Conservation (phyloP, 176 grass and related monocot genomes). For the Oryza meridionalis region DNA sequence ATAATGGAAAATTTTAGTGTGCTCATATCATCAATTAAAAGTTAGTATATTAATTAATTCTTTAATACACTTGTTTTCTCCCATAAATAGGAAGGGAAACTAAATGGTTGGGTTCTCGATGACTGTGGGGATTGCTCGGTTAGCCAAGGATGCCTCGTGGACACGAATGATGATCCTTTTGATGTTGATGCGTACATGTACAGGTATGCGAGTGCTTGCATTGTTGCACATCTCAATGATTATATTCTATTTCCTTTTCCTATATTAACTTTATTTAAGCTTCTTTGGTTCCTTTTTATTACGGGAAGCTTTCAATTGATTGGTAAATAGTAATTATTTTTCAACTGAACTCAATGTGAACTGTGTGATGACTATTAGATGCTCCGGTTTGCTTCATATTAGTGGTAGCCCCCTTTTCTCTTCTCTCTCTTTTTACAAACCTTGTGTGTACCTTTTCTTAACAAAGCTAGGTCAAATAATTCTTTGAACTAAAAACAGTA, state of each 20-base stretch:
- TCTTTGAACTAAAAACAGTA: too few relatives aligned
- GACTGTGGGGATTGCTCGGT: constrained; percentile 76
- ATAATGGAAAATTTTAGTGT: neutral
- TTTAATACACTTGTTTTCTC: neutral
- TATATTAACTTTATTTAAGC: neutral
- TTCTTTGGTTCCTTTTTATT: neutral
- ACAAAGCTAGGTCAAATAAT: too few relatives aligned
- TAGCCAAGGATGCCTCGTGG: constrained; percentile 65
- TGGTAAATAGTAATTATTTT: neutral
- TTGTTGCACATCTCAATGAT: neutral
- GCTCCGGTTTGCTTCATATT: too few relatives aligned
- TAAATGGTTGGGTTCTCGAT: constrained; percentile 65
- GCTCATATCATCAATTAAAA: too few relatives aligned
- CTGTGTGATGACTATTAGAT: too few relatives aligned
- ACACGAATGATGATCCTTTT: constrained; percentile 64
- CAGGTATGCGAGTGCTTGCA: constrained; percentile 46
- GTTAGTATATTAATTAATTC: too few relatives aligned
- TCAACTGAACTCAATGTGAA: too few relatives aligned
- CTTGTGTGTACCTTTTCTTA: too few relatives aligned
- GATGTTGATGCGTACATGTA: constrained; percentile 88
- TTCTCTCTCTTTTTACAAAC: too few relatives aligned
- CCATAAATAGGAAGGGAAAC: constrained; percentile 56
- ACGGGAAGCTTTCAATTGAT: neutral
- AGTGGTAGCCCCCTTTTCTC: too few relatives aligned
- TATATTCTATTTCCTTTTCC: too few relatives aligned